A percentile compares a stretch with the other conserved stretches of the same genome.
phyloP scores from a whole-genome alignment of 768 basidiomycete genomes.

The Suillus variegatus region DNA sequence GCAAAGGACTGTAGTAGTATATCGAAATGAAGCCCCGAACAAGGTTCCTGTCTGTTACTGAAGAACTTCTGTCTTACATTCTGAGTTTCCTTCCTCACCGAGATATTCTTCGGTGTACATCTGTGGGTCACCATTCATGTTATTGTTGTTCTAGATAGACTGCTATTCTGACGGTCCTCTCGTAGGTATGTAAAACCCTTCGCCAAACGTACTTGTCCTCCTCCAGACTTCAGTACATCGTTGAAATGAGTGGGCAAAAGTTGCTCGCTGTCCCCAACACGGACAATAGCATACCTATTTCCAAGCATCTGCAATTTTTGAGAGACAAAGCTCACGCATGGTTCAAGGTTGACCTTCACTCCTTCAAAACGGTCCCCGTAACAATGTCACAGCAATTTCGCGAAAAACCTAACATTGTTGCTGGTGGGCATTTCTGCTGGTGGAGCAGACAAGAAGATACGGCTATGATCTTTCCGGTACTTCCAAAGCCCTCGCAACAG shows the following conservation, averaged over 20 bases:
- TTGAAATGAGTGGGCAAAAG: neutral
- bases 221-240: neutral
- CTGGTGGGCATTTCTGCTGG: neutral
- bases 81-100: neutral
- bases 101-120: neutral
- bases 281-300: neutral
- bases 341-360: neutral
- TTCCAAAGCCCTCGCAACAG: neutral
- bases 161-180: neutral
- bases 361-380: neutral
- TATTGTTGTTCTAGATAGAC: neutral
- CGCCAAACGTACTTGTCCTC: neutral
- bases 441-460: neutral
- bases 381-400: no score
- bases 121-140: no score
- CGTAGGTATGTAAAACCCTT: neutral
- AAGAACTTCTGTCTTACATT: neutral
- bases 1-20: no score
- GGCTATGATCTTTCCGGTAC: neutral
- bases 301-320: neutral
- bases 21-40: neutral
- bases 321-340: neutral
- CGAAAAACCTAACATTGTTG: neutral
- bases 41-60: neutral
- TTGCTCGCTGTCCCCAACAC: neutral